Base-by-base conservation (phyloP, 331 rosid species). In the Acacia pycnantha region DNA sequence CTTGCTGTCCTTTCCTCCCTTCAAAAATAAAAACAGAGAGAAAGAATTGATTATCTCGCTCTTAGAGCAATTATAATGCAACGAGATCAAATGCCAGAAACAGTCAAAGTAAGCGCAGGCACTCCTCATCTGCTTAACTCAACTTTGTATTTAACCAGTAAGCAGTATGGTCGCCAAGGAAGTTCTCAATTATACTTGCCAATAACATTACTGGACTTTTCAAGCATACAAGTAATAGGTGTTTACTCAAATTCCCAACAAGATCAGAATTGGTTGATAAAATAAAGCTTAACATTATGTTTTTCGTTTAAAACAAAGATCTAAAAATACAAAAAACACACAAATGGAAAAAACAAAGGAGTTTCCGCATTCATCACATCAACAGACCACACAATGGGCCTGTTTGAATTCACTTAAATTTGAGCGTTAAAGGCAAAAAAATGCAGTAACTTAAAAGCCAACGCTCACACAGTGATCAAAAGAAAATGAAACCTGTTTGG, bases 1-100 rank as follows among this genome's bases (percentile, higher is more conserved):
- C 21, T 9, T 61, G 67, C 47, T 59, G 33, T 40, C 75, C 75
- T 80, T 77, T 80, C 76, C 76, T 47, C 56, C 73, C 58, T 73
- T 80, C 71, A 31, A 54, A 22, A 70, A 48, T 56, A 33, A 72
- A 37, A 37, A 37, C 9, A 37, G 41, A 37, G 41, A 71, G 56
- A 31, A 31, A 77, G 41, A 35, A 22, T 13, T 27, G 58, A 80
- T 22, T 29, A 44, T 51, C 58, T 29, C 46, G 31, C 48, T 80
- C 84, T 44, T 54, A 65, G 51, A 69, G 47, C 26, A 33, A 68
- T 77, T 62, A 82, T 26, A 29, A 74, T 51, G 72, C 33, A 31
- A 21, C 71, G 46, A 66, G 56, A 29, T 51, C 71, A 76, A 80
- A 41, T 33, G 66, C 43, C 82, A 48, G 69, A 64, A 62, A 21